Base-by-base conservation (phyloP, 768 basidiomycete species). In the Termitomyces sp. region DNA sequence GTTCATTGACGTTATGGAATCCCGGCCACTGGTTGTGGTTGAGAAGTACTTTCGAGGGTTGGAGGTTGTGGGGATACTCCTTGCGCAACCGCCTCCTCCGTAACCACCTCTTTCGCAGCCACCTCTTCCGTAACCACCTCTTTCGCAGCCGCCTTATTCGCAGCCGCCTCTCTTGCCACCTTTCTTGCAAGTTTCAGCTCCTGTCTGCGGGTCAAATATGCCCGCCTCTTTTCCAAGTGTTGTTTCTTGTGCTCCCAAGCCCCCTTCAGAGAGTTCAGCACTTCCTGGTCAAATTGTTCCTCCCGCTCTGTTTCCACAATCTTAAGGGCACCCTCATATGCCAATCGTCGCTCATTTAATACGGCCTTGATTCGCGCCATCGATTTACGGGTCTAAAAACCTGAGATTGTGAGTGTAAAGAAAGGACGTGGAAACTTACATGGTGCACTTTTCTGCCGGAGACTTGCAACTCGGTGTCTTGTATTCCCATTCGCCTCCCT, bases 321-420 rank as follows among this genome's bases (percentile, higher is more conserved):
- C 60, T 74, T 66, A 31, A 79, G 53, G 9, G 92, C 92, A 12
- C 87, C 83, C 60, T 90, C 83, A 60, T 93, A 90, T 9, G 92
- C 92, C 24, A 92, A 69, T 46, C 94, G 81, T 36, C 97, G 87
- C 68, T 98, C 95, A 67, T 93, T 93, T 50, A 98, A 77, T 22
- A 98, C 86, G 58, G 82, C 85, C 71, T 98, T 98, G 71, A 98
- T 93, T 20, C 92, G 86, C n/a, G 92, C 93, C 94, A 97, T 96
- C 20, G 92, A 88, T 77, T 94, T 96, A 22, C 90, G 88, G 72
- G 86, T 88, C 94, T 97, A 62, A 10, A 54, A 54, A 4, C 5
- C 48, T 53, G 26, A 59, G 47, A 10, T 6, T 51, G 31, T 34
- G 22, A 53, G 24, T 45, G 28, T 45, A 24, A 28, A 34, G 33